Base-by-base conservation (phyloP, 306 rosid species). In the Cucurbita pepo region DNA sequence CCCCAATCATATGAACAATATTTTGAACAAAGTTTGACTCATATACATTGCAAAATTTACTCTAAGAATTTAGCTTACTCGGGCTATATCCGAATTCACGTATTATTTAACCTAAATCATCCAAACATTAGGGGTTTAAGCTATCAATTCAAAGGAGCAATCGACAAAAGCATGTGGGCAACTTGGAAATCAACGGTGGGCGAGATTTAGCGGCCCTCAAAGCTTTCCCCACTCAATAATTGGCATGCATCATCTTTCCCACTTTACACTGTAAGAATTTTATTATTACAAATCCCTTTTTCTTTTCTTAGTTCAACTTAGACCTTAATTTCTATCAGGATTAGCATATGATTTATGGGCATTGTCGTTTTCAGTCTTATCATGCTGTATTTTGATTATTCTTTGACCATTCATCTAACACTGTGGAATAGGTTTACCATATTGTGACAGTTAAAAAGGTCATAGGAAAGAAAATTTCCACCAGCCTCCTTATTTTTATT, bases 381-480 rank as follows among this genome's bases (percentile, higher is more conserved):
- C 56, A 14, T 19, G 37, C 48, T 8, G 13, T 14, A 14, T 67
- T 67, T 67, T 47, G 13, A 22, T 21, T 60, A 62, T 21, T 41
- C 80, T 43, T 21, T 55, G 87, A 83, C 91, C 47, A 82, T 77
- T 79, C 77, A 83, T 79, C 95, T 16, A 41, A 76, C 82, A 30
- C 2, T 30, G 34, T 30, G 34, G 34, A 30, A 30, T 30, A 30
- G 34, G 34, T 30, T 30, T 30, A 30, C 34, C 34, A 30, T 30
- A 30, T 30, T 30, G 34, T 30, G 34, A 30, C 3, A 30, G 34
- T 2, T 30, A 30, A 30, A 30, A 30, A 30, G 34, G 25, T 25
- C 25, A 25, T 25, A 25, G 1, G 25, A 25, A 25, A 25, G 2
- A 25, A 25, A 25, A 25, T 25, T 25, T 25, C 25, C 25, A 25